phyloP scores from a whole-genome alignment of 1,284 basidiomycete species.

The Termitomyces sp. region DNA sequence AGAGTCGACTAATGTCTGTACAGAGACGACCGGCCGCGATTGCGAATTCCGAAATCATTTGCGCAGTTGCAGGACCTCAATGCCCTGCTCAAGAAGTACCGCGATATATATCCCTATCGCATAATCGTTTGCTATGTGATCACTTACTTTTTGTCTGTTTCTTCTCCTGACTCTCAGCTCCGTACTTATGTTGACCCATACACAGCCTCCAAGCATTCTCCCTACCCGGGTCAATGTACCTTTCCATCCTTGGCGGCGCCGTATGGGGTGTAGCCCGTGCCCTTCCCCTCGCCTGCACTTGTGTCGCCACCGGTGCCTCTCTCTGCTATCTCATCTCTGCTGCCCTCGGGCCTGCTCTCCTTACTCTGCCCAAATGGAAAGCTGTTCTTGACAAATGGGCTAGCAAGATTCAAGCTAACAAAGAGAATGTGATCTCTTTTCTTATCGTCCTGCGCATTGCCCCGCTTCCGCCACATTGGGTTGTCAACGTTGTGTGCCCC shows the following conservation, averaged over 20 bases:
- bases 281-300: slow-evolving; percentile 86
- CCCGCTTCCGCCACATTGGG: slow-evolving; percentile 95
- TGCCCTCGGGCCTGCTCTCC: slow-evolving; percentile 84
- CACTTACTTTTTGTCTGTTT: slow-evolving; percentile 85
- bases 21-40: slow-evolving; percentile 67
- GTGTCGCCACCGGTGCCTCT: slow-evolving; percentile 87
- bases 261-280: slow-evolving; percentile 93
- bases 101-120: slow-evolving; percentile 76
- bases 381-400: slow-evolving; percentile 79
- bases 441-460: slow-evolving; percentile 92
- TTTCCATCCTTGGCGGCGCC: slow-evolving; percentile 94
- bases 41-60: slow-evolving; percentile 83
- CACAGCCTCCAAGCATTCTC: slow-evolving; percentile 91
- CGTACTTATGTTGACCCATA: slow-evolving; percentile 4
- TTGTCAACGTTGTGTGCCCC: slow-evolving; percentile 90
- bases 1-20: slow-evolving; percentile 12
- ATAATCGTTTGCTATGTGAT: slow-evolving; percentile 80
- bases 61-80: slow-evolving; percentile 79
- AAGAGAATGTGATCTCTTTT: slow-evolving; percentile 81
- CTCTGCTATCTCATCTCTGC: slow-evolving; percentile 93
- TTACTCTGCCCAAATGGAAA: slow-evolving; percentile 83
- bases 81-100: slow-evolving; percentile 81
- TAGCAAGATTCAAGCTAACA: slow-evolving; percentile 64
- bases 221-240: slow-evolving; percentile 96
- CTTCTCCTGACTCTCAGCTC: slow-evolving; percentile 1